Conservation (phyloP, 805 yeast species). For the Myxozyma melibiosi region DNA sequence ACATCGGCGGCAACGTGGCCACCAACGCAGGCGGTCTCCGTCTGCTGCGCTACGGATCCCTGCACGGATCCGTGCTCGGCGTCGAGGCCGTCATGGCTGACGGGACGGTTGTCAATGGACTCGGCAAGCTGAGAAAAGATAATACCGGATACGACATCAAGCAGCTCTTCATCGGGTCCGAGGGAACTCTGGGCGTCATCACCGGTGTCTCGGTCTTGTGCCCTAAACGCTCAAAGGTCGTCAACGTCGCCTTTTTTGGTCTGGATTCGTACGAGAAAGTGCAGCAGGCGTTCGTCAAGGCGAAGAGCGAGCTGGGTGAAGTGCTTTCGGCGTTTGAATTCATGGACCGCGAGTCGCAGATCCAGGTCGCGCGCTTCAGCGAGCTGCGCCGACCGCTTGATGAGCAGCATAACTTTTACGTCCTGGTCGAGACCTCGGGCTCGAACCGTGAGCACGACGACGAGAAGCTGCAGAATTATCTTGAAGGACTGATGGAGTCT, state of each 20-base stretch:
- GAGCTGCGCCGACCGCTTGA: slow-evolving; percentile 66
- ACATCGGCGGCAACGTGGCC: slow-evolving; percentile 91
- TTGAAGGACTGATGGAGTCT: slow-evolving; percentile 81
- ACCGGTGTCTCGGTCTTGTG: slow-evolving; percentile 89
- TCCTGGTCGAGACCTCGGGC: slow-evolving; percentile 94
- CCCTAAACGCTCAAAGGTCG: slow-evolving; percentile 83
- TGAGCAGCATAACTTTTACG: slow-evolving; percentile 78
- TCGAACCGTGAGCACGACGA: slow-evolving; percentile 92
- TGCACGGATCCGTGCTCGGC: slow-evolving; percentile 90
- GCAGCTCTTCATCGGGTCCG: slow-evolving; percentile 90
- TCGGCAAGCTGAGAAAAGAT: slow-evolving; percentile 87
- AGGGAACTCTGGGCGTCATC: slow-evolving; percentile 87
- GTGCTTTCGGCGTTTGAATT: slow-evolving; percentile 91
- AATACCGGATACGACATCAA: slow-evolving; percentile 94
- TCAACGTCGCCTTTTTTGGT: slow-evolving; percentile 87
- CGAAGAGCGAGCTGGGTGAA: slow-evolving; percentile 78
- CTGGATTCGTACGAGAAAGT: slow-evolving; percentile 81
- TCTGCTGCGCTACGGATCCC: slow-evolving; percentile 81
- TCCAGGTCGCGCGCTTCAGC: slow-evolving; percentile 62
- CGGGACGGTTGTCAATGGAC: slow-evolving; percentile 77
- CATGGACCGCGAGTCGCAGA: slow-evolving; percentile 76
- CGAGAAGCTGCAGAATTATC: slow-evolving; percentile 79
- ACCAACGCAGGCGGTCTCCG: slow-evolving; percentile 96
- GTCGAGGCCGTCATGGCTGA: slow-evolving; percentile 90
- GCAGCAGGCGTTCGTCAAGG: slow-evolving; percentile 74